Evolutionary conservation across 140 eudicot species (phyloP).

Genomic region (Flaveria floridana): DNA sequence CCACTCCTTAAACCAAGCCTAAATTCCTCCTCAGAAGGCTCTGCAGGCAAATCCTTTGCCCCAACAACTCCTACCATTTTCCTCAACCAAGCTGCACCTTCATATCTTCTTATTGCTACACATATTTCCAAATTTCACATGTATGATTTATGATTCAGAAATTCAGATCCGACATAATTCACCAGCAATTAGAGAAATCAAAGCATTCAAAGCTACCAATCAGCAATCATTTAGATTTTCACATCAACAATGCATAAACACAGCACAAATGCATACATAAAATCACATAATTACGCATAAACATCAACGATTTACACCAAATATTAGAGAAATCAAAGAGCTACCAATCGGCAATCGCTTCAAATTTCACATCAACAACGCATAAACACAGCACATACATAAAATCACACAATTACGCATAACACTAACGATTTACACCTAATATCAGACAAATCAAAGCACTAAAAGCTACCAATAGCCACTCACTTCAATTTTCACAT

Average conservation of each 20-base stretch:
- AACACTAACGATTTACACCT: not conserved
- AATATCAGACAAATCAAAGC: not conserved
- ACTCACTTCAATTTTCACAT: not conserved
- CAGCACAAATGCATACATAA: not conserved
- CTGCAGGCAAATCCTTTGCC: conserved; percentile 84
- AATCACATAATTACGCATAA: not conserved
- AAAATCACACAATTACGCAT: not conserved
- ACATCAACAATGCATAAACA: not conserved
- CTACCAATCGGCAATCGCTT: not conserved
- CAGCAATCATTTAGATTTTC: not conserved
- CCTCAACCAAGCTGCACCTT: conserved; percentile 86
- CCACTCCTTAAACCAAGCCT: conserved; percentile 89
- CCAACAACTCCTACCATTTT: conserved; percentile 88
- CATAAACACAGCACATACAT: conserved; percentile 2
- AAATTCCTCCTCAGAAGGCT: conserved; percentile 88
- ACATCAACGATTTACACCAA: not conserved
- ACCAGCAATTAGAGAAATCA: not conserved
- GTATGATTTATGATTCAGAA: not conserved
- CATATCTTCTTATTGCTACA: conserved; percentile 72
- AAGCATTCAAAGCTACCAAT: conserved; percentile 2
- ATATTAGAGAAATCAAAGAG: no score
- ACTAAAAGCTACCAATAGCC: not conserved
- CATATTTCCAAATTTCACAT: not conserved
- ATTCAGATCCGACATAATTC: conserved; percentile 10
- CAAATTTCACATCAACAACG: not conserved